Percentiles rank a stretch among this genome's conserved stretches.
These are phyloP conservation scores for Scedosporium apiospermum DNA, from an alignment of 2,329 filamentous ascomycete species.

Conservation along the genomic window DNA sequence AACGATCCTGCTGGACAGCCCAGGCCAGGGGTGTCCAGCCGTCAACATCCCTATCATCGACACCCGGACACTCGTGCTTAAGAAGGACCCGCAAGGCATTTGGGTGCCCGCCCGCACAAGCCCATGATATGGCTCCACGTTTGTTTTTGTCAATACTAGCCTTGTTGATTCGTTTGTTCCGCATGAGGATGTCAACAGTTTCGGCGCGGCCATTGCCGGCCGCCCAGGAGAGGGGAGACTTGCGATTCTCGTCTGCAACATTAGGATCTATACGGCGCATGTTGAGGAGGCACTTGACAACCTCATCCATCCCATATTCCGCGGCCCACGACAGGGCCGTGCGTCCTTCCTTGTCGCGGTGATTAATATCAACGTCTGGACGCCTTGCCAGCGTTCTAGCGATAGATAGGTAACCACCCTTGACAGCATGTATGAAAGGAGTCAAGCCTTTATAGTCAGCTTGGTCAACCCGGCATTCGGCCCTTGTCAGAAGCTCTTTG, in stretches of 20 bases:
- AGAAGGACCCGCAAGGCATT: conserved; percentile 18
- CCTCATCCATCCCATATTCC: conserved; percentile 16
- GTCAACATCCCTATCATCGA: conserved; percentile 21
- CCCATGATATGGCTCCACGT: conserved; percentile 23
- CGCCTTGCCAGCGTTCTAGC: conserved; percentile 15
- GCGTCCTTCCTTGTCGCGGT: conserved; percentile 20
- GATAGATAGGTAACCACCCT: conserved; percentile 16
- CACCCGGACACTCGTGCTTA: conserved; percentile 16
- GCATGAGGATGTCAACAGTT: conserved; percentile 15
- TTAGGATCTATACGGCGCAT: conserved; percentile 17
- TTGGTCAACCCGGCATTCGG: conserved; percentile 13
- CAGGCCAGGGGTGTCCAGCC: conserved; percentile 26
- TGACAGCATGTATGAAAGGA: conserved; percentile 21
- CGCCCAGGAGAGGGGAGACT: conserved; percentile 21
- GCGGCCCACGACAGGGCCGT: conserved; percentile 25
- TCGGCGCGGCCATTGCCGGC: conserved; percentile 17
- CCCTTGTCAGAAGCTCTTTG: conserved; percentile 14
- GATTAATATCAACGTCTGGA: conserved; percentile 17
- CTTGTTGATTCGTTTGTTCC: conserved; percentile 16
- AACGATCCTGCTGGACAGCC: conserved; percentile 18
- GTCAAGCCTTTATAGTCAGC: conserved; percentile 18
- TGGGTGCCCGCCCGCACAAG: conserved; percentile 14
- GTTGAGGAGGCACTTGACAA: conserved; percentile 16
- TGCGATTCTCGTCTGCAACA: conserved; percentile 18
- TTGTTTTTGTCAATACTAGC: conserved; percentile 18